Evolutionary conservation across 1,284 basidiomycete species (phyloP), one percentile per base, ranked within the genome.

Genomic region (Papiliotrema fonsecae): DNA sequence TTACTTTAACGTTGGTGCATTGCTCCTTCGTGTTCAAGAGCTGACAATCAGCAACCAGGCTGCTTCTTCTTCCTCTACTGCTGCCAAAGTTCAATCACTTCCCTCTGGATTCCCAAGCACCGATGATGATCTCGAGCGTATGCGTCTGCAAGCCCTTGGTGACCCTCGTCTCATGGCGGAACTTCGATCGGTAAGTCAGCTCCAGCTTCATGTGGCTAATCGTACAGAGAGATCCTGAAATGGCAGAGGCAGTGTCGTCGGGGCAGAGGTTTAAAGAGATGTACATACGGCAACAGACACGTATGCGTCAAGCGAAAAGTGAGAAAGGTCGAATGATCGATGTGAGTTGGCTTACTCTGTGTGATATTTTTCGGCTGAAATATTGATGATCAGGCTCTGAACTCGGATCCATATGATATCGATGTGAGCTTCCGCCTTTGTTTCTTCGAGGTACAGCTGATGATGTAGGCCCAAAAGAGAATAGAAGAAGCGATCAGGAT

Each of bases 401-500:
- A 92, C 59, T 83, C 84, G 0, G 84, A 97, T 70, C 91, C 92
- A 0, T 97, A 83, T 69, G 85, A 97, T 65, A 76, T 97, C 3
- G 90, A 96, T 64, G 87, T 72, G 11, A 38, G 62, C 30, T 48
- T 13, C 25, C 18, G 25, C 11, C 40, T 19, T 21, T 35, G 11
- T 18, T 13, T 7, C 21, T 19, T 19, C 10, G 27, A 4, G 6
- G 1, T 1, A 19, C 16, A 38, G 37, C 47, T 43, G 26, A 67
- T 63, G 27, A 10, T 3, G 1, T 36, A 69, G 62, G 77, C 92
- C 0, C 96, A 98, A 73, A 79, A 79, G 52, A 85, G 81, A 74
- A 98, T 98, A 52, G 94, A 97, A 70, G 96, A 97, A 67, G 84
- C 84, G 1, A 97, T 98, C 56, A 77, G 87, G 47, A 86, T 92